These are phyloP conservation scores for Wickerhamiella parazyma DNA, from an alignment of 805 yeast species.

Conservation along the genomic window DNA sequence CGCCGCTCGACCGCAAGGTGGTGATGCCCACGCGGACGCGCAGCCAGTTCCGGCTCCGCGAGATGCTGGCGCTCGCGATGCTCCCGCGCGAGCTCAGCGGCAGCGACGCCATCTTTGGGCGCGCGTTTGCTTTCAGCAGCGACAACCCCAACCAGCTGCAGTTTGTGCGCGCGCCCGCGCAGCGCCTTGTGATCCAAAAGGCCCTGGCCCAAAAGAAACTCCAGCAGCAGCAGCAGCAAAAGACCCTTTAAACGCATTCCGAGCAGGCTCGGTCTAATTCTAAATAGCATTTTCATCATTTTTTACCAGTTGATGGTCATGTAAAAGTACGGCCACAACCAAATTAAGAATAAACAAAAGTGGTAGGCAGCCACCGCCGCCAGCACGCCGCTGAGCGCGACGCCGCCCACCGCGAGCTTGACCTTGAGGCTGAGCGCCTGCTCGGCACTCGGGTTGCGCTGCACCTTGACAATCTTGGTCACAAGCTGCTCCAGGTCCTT, in stretches of 20 bases:
- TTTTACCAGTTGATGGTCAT: slow-evolving; percentile 3
- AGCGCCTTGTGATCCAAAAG: slow-evolving; percentile 18
- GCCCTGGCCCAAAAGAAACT: background rate
- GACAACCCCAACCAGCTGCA: slow-evolving; percentile 47
- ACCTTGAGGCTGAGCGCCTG: slow-evolving; percentile 7
- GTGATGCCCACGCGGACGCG: slow-evolving; percentile 58
- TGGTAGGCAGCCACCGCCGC: background rate
- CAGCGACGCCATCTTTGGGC: slow-evolving; percentile 50
- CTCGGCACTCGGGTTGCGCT: slow-evolving; percentile 14
- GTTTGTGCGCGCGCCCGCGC: slow-evolving; percentile 25
- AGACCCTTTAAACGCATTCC: too few species aligned
- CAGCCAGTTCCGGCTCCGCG: slow-evolving; percentile 75
- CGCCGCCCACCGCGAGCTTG: slow-evolving; percentile 6
- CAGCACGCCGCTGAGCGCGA: background rate
- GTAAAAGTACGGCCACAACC: slow-evolving; percentile 7
- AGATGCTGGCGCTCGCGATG: slow-evolving; percentile 79
- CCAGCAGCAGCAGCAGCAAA: slow-evolving; percentile 8
- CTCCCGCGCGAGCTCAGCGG: slow-evolving; percentile 36
- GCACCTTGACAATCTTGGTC: slow-evolving; percentile 12
- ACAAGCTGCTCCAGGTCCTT: slow-evolving; percentile 19
- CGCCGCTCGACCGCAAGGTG: slow-evolving; percentile 65
- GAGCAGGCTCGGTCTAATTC: background rate
- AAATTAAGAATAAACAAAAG: background rate
- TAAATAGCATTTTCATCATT: background rate
- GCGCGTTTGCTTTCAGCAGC: slow-evolving; percentile 61